These are phyloP conservation scores for Komagataella kurtzmanii DNA, from an alignment of 805 yeast species.

Conservation along the genomic window DNA sequence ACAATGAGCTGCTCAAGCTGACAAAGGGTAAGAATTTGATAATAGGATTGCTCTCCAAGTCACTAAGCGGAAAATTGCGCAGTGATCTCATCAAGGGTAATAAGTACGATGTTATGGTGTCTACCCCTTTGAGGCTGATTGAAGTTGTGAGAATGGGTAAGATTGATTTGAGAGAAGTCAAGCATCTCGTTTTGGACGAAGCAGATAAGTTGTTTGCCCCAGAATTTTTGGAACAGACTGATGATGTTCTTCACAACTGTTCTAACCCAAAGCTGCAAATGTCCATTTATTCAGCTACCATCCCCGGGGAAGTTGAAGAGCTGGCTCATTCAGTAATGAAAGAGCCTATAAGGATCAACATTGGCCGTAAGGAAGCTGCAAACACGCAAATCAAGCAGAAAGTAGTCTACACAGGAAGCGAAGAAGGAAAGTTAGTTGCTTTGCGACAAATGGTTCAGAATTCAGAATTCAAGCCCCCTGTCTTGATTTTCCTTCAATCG, in stretches of 20 bases:
- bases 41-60: slow-evolving; percentile 56
- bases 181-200: slow-evolving; percentile 79
- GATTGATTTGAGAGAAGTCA: slow-evolving; percentile 51
- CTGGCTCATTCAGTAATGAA: slow-evolving; percentile 76
- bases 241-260: slow-evolving; percentile 57
- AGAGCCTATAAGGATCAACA: slow-evolving; percentile 74
- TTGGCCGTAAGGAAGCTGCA: slow-evolving; percentile 93
- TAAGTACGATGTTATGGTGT: slow-evolving; percentile 67
- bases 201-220: slow-evolving; percentile 89
- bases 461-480: slow-evolving; percentile 87
- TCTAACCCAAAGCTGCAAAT: slow-evolving; percentile 39
- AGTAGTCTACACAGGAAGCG: slow-evolving; percentile 79
- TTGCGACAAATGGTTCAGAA: slow-evolving; percentile 75
- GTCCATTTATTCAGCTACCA: slow-evolving; percentile 89
- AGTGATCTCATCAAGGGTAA: slow-evolving; percentile 43
- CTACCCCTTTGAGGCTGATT: slow-evolving; percentile 83
- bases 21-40: slow-evolving; percentile 42
- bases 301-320: slow-evolving; percentile 87
- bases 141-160: slow-evolving; percentile 56
- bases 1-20: slow-evolving; percentile 48
- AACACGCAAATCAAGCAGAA: slow-evolving; percentile 71
- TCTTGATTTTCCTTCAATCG: slow-evolving; percentile 82
- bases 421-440: slow-evolving; percentile 89
- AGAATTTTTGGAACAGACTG: slow-evolving; percentile 84
- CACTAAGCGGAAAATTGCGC: slow-evolving; percentile 53